Evolutionary conservation across 2,329 filamentous ascomycete genomes (phyloP).

Genomic region (Xylariaceae sp.): DNA sequence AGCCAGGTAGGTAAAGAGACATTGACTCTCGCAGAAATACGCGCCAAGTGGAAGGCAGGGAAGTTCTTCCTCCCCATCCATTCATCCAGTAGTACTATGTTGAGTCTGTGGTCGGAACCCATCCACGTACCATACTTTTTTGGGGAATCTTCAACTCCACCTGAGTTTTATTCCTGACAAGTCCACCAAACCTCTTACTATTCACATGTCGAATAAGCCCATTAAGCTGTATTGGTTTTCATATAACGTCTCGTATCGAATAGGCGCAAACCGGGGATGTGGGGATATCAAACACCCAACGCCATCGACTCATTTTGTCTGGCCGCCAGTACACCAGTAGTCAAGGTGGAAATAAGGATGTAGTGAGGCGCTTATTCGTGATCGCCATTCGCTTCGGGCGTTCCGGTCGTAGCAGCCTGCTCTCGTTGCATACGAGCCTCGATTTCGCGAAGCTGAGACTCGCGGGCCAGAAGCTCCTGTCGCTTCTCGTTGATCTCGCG

Average conservation of each 20-base stretch:
- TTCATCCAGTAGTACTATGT: too few species aligned
- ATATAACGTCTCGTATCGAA: slow-evolving; percentile 20
- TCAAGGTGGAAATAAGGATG: slow-evolving; percentile 21
- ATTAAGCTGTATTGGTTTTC: slow-evolving; percentile 24
- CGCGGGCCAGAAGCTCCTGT: slow-evolving; percentile 93
- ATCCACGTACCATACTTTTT: slow-evolving; percentile 21
- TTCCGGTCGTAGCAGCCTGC: slow-evolving; percentile 31
- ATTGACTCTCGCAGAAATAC: slow-evolving; percentile 22
- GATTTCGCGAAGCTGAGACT: slow-evolving; percentile 98
- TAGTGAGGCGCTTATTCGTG: slow-evolving; percentile 40
- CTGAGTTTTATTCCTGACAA: slow-evolving; percentile 27
- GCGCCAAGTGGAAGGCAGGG: slow-evolving; percentile 6
- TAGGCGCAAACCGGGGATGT: slow-evolving; percentile 15
- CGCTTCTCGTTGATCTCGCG: slow-evolving; percentile 99
- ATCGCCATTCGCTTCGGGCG: slow-evolving; percentile 51
- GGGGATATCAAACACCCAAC: slow-evolving; percentile 29
- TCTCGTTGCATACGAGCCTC: slow-evolving; percentile 96
- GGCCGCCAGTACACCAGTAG: slow-evolving; percentile 20
- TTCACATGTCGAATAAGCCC: slow-evolving; percentile 20
- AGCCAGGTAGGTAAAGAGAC: slow-evolving; percentile 23
- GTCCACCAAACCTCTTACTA: slow-evolving; percentile 22
- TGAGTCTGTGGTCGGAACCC: slow-evolving; percentile 12
- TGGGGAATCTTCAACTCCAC: slow-evolving; percentile 20
- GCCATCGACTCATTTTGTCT: slow-evolving; percentile 22
- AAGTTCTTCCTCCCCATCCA: not conserved